A percentile compares a stretch with the other conserved stretches of the same genome.
Conservation (phyloP, 139 green algal genomes). For the Haematococcus sp. region DNA sequence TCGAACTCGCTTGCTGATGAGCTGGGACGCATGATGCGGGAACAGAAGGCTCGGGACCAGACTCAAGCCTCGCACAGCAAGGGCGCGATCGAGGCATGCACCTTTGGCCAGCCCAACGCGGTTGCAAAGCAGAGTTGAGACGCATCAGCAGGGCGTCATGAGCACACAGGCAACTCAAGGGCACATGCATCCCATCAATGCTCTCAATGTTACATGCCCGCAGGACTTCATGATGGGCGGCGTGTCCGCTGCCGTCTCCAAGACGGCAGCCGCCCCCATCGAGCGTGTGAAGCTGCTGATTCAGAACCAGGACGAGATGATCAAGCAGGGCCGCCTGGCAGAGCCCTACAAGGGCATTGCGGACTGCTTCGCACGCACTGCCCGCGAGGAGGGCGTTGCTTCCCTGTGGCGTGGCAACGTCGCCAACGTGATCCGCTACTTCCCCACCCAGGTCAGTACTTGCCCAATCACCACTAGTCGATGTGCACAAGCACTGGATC, state of each 20-base stretch:
- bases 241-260: conserved; percentile 84
- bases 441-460: conserved; percentile 66
- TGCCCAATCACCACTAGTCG: background rate
- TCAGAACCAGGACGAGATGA: conserved; percentile 65
- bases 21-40: too few relatives aligned
- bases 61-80: too few relatives aligned
- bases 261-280: conserved; percentile 94
- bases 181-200: background rate
- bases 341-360: conserved; percentile 85
- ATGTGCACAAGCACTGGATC: too few relatives aligned
- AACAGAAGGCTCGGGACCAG: too few relatives aligned
- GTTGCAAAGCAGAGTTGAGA: too few relatives aligned
- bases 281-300: conserved; percentile 98
- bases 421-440: conserved; percentile 96
- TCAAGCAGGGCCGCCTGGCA: conserved; percentile 58
- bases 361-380: conserved; percentile 93
- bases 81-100: too few relatives aligned
- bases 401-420: conserved; percentile 97
- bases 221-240: conserved; percentile 52
- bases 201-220: background rate
- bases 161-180: too few relatives aligned
- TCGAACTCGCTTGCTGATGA: too few relatives aligned
- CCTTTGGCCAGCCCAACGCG: too few relatives aligned
- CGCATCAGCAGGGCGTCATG: too few relatives aligned
- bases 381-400: conserved; percentile 84